Percentiles rank a stretch among this genome's conserved stretches.
These are phyloP conservation scores for Aspergillus sp. DNA, from an alignment of 2,329 filamentous ascomycete genomes.

Conservation along the genomic window DNA sequence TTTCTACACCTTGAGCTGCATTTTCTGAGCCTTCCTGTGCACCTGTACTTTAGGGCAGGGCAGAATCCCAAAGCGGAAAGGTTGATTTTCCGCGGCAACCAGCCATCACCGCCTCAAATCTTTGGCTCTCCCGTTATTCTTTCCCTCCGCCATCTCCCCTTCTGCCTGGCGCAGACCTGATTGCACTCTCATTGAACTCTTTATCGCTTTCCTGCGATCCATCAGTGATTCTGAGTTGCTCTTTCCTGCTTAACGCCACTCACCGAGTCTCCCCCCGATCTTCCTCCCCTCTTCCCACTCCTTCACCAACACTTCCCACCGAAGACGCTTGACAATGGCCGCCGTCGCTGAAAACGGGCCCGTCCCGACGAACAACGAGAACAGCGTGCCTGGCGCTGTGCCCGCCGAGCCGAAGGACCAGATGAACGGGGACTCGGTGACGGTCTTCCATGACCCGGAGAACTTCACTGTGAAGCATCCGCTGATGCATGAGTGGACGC, in stretches of 20 bases:
- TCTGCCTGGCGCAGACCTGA: conserved; percentile 33
- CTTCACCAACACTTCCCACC: conserved; percentile 5
- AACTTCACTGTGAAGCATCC: conserved; percentile 99
- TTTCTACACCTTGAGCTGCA: too few species aligned
- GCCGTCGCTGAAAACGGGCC: conserved; percentile 28
- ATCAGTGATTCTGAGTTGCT: conserved; percentile 13
- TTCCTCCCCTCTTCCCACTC: conserved; percentile 7
- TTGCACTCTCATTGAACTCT: conserved; percentile 6
- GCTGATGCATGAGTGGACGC: conserved; percentile 92
- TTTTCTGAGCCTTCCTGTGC: too few species aligned
- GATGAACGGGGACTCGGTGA: conserved; percentile 56
- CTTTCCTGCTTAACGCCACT: conserved; percentile 15
- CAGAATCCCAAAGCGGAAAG: conserved; percentile 16
- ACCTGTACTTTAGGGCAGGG: too few species aligned
- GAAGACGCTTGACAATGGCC: conserved; percentile 30
- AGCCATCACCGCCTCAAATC: neutral
- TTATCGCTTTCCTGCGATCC: too few species aligned
- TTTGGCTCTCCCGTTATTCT: too few species aligned
- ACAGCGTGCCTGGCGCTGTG: conserved; percentile 42
- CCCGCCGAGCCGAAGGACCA: conserved; percentile 32
- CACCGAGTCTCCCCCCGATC: conserved; percentile 7
- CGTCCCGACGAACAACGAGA: conserved; percentile 41
- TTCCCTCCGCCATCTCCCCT: conserved; percentile 6
- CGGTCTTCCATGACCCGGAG: conserved; percentile 94
- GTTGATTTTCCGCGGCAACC: conserved; percentile 2